Evolutionary conservation across 2,329 filamentous ascomycete species (phyloP).

Genomic region (Trichoderma sp.): DNA sequence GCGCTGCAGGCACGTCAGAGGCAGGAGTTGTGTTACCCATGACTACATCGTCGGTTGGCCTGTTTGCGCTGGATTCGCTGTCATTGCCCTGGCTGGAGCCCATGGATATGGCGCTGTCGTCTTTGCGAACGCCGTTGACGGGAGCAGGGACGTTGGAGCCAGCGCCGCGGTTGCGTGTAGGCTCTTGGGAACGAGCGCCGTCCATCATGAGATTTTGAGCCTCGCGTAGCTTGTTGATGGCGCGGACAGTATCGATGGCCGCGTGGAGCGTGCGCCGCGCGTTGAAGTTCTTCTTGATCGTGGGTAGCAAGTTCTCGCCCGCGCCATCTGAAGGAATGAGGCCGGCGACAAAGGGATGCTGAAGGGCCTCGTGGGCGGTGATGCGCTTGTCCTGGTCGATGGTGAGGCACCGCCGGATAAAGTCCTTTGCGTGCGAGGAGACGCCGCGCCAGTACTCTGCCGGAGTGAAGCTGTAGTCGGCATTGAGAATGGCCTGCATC

Average conservation of each 20-base stretch:
- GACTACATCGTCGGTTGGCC: constrained; percentile 43
- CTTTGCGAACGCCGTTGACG: constrained; percentile 37
- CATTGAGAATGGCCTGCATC: constrained; percentile 97
- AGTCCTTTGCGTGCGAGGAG: constrained; percentile 81
- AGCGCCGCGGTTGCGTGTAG: constrained; percentile 39
- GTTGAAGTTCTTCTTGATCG: constrained; percentile 75
- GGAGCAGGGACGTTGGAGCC: constrained; percentile 41
- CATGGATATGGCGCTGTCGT: constrained; percentile 50
- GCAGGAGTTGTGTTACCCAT: constrained; percentile 49
- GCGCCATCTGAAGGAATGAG: constrained; percentile 49
- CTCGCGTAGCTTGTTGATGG: constrained; percentile 70
- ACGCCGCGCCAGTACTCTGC: constrained; percentile 96
- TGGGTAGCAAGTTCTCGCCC: constrained; percentile 65
- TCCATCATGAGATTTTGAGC: constrained; percentile 64
- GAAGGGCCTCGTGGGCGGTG: constrained; percentile 79
- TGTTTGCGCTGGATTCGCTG: neutral
- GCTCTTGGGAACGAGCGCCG: constrained; percentile 56
- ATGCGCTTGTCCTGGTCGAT: constrained; percentile 85
- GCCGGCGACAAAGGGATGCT: constrained; percentile 65
- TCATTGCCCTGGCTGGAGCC: constrained; percentile 36
- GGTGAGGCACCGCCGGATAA: constrained; percentile 89
- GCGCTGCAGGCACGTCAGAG: constrained; percentile 48
- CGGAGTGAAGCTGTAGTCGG: constrained; percentile 94
- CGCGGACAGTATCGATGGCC: constrained; percentile 69
- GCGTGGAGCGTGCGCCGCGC: constrained; percentile 68